Evolutionary conservation across 768 basidiomycete species (phyloP), one percentile per base, ranked within the genome.

Genomic region (Lyophyllum decastes): DNA sequence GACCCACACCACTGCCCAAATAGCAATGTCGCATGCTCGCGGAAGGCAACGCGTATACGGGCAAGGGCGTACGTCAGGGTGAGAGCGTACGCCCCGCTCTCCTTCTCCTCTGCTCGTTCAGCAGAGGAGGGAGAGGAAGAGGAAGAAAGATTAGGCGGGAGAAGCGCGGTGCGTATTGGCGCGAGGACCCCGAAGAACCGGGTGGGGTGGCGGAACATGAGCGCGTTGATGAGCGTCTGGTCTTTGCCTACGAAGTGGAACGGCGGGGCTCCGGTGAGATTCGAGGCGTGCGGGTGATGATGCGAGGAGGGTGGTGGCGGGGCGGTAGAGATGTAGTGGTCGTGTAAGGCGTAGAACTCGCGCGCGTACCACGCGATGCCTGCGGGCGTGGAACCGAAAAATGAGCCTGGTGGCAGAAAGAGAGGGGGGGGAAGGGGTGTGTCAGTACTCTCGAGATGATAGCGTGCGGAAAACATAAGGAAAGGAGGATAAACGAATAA

Each of bases 221-320:
- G 64, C 2, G 77, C 68, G 60, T 81, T 85, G 65, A 85, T 79
- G 33, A 86, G 58, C 0, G 79, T 79, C 64, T 85, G 81, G 67
- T 85, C 85, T 61, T 84, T 83, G 8, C 84, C 83, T 17, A 83
- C 80, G 62, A 85, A 85, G 25, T 67, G 62, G 46, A 67, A 67
- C 4, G 58, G 58, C 4, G 62, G 47, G 1, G 11, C 4, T 14
- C 17, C 24, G 48, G 8, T 2, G 4, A 40, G 26, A 22, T 22
- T 34, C 21, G 71, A 55, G 19, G 72, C 45, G 71, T 19, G 66
- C 65, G 12, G 67, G 58, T 77, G 57, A 66, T 81, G 70, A 0
- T 72, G 68, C 62, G 79, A 50, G 4, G n/a, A 30, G 8, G 2
- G 21, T 1, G 11, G 43, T 2, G 25, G 58, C 49, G 73, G 61